Percentiles rank a stretch among this genome's conserved stretches.
These are phyloP conservation scores for Paecilomyces fulvus DNA, from an alignment of 2,329 filamentous ascomycete genomes.

Conservation along the genomic window DNA sequence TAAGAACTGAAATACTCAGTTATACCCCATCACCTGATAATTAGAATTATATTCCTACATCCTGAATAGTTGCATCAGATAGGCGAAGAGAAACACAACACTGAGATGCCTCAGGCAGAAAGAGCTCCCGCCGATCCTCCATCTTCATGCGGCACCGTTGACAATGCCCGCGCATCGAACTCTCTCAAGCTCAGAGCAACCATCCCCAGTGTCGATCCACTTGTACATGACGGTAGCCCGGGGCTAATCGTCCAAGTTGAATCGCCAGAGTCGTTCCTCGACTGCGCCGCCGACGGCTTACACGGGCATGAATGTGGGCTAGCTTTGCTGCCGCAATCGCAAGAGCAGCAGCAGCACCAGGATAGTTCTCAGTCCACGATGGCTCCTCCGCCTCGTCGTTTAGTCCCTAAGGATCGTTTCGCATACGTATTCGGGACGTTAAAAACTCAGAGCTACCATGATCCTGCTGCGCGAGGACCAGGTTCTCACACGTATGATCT, in stretches of 20 bases:
- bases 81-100: neutral
- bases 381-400: conserved; percentile 32
- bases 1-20: neutral
- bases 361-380: conserved; percentile 16
- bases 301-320: conserved; percentile 14
- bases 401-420: conserved; percentile 59
- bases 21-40: neutral
- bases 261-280: conserved; percentile 1
- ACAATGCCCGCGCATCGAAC: neutral
- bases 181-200: neutral
- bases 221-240: neutral
- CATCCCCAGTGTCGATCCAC: neutral
- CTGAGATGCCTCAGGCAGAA: neutral
- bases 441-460: conserved; percentile 64
- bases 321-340: conserved; percentile 7
- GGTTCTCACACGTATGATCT: conserved; percentile 48
- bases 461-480: conserved; percentile 48
- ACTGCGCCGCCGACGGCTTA: conserved; percentile 10
- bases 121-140: neutral
- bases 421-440: conserved; percentile 56
- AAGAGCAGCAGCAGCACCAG: conserved; percentile 9
- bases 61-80: neutral
- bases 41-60: neutral
- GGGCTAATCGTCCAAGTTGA: neutral
- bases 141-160: neutral